phyloP scores from a whole-genome alignment of 371 early-diverging fungal species.

The Lichtheimia hyalospora region DNA sequence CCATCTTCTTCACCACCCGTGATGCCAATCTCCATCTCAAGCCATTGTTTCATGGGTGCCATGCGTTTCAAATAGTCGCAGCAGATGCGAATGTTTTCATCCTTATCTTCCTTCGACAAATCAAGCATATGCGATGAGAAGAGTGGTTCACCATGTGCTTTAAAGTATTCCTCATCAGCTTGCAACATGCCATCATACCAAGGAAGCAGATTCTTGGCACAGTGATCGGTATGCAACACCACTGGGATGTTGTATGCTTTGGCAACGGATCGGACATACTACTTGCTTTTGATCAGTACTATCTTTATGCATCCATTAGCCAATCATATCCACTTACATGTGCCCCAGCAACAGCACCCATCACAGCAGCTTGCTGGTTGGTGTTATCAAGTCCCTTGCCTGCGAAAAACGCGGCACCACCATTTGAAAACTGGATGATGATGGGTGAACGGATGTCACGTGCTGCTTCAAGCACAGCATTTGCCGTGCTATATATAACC shows the following conservation, averaged over 20 bases:
- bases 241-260: constrained; percentile 90
- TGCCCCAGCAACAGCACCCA: constrained; percentile 89
- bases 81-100: constrained; percentile 85
- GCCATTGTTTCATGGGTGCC: constrained; percentile 77
- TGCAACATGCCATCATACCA: constrained; percentile 92
- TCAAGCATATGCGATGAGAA: constrained; percentile 96
- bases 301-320: no score
- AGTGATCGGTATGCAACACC: constrained; percentile 89
- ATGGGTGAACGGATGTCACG: constrained; percentile 86
- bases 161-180: constrained; percentile 89
- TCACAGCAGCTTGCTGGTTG: constrained; percentile 81
- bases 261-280: constrained; percentile 82
- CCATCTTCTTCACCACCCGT: constrained; percentile 94
- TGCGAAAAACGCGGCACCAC: constrained; percentile 85
- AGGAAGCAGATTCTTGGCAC: constrained; percentile 90
- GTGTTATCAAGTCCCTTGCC: constrained; percentile 89
- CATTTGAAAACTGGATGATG: constrained; percentile 91
- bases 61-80: constrained; percentile 85
- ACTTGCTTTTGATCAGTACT: neutral
- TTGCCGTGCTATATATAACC: constrained; percentile 68
- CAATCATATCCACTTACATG: constrained; percentile 35
- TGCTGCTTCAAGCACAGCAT: constrained; percentile 90
- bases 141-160: constrained; percentile 85
- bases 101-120: constrained; percentile 86
- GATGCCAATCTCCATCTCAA: constrained; percentile 95